phyloP scores from a whole-genome alignment of 2,329 filamentous ascomycete genomes.

The Arthrobotrys conoides region DNA sequence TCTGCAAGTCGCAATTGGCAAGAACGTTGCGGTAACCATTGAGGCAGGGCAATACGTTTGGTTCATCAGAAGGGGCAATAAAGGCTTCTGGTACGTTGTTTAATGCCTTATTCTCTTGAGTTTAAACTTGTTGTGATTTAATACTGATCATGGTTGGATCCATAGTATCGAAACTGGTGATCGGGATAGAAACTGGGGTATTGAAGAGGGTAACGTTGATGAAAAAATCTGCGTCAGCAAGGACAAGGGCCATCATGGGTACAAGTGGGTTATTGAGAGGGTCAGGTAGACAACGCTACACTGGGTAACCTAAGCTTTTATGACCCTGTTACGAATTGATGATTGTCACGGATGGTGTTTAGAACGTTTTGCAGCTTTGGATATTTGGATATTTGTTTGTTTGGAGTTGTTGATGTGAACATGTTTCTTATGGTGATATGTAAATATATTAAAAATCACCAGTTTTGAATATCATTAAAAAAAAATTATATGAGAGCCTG shows the following conservation, averaged over 20 bases:
- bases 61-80: neutral
- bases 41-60: conserved; percentile 10
- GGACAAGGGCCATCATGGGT: neutral
- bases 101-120: neutral
- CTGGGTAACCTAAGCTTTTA: too few relatives aligned
- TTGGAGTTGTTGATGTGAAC: too few relatives aligned
- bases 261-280: conserved; percentile 3
- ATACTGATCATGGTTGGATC: conserved; percentile 6
- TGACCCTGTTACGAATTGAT: too few relatives aligned
- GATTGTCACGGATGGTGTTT: too few relatives aligned
- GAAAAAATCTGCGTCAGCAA: neutral
- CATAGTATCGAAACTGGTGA: neutral
- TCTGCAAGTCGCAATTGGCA: conserved; percentile 6
- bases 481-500: too few relatives aligned
- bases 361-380: too few relatives aligned
- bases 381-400: too few relatives aligned
- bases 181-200: neutral
- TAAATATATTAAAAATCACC: too few relatives aligned
- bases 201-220: neutral
- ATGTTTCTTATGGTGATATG: too few relatives aligned
- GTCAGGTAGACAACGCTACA: neutral
- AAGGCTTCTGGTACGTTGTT: conserved; percentile 9
- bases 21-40: neutral
- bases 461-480: too few relatives aligned
- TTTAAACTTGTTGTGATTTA: neutral